Evolutionary conservation across 768 basidiomycete species (phyloP).

Genomic region (Naganishia friedmannii): DNA sequence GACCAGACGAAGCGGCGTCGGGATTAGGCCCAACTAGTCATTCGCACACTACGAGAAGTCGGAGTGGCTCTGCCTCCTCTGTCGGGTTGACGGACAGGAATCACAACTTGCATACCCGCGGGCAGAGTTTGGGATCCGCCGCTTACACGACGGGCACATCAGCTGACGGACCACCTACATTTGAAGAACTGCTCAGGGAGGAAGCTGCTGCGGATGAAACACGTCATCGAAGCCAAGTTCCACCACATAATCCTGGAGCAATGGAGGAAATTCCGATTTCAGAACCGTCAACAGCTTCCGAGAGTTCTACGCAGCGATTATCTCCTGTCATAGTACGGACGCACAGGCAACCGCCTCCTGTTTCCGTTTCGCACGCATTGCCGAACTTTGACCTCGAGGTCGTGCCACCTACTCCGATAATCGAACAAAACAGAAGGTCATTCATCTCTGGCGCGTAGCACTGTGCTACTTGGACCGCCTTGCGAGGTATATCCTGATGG

Average conservation of each 20-base stretch:
- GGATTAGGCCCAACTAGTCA: conserved; percentile 2
- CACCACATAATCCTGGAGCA: neutral
- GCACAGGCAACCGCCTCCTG: neutral
- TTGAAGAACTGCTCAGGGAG: conserved; percentile 21
- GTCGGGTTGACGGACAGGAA: neutral
- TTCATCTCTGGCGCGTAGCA: neutral
- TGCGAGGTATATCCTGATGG: neutral
- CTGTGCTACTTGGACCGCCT: neutral
- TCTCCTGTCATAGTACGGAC: no score
- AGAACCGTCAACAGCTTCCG: neutral
- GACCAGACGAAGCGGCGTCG: conserved; percentile 5
- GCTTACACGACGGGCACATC: neutral
- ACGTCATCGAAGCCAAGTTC: neutral
- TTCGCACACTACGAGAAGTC: conserved; percentile 1
- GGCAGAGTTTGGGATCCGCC: neutral
- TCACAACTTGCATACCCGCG: neutral
- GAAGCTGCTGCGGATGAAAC: conserved; percentile 15
- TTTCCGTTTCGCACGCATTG: neutral
- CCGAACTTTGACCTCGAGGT: conserved; percentile 25
- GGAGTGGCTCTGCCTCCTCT: conserved; percentile 16
- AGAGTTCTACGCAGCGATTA: neutral
- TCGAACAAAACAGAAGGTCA: conserved; percentile 12
- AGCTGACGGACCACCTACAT: conserved; percentile 8
- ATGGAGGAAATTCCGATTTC: neutral
- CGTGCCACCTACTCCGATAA: conserved; percentile 24